Base-by-base conservation (phyloP, 306 rosid species). In the Calophaca sinica region DNA sequence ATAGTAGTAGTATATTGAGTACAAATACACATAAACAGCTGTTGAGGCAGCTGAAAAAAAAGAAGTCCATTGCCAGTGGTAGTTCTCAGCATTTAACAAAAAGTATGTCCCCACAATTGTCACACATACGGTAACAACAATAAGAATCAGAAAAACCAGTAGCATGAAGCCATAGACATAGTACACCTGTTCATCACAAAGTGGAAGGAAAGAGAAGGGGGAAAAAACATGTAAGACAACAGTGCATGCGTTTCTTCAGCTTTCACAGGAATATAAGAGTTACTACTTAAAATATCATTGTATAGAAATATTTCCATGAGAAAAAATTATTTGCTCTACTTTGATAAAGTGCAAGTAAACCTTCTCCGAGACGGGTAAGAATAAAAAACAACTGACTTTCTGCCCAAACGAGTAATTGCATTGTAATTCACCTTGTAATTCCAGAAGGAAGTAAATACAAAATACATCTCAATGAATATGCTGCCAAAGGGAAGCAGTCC, bases 1-100 rank as follows among this genome's bases (percentile, higher is more conserved):
- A 50, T 89, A 88, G 87, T 82, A 96, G 90, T 96, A 96, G 86
- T 96, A 96, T 52, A 96, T 82, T 4, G 99, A 92, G 76, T 96
- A 96, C 81, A 96, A 75, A 84, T 96, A 96, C 66, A 96, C 99
- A 6, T 96, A 96, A 44, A 92, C 93, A 60, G 98, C 96, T 38
- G 99, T 96, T 15, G 99, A 96, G 58, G 98, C 98, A 45, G 99
- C 99, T n/a, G 99, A 96, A 84, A 90, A 90, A 91, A 96, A 96
- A 76, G 99, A 96, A 63, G 99, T 96, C 99, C 99, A 96, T 79
- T 85, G 97, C 99, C 99, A 96, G 92, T 96, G 94, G 86, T 96
- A 96, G 90, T 96, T 96, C 89, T 96, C 99, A 45, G 99, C 99
- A 77, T 96, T 96, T 42, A 96, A 87, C 86, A 96, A 82, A 84